These are phyloP conservation scores for Komagataella populi DNA, from an alignment of 805 yeast genomes.

Conservation along the genomic window DNA sequence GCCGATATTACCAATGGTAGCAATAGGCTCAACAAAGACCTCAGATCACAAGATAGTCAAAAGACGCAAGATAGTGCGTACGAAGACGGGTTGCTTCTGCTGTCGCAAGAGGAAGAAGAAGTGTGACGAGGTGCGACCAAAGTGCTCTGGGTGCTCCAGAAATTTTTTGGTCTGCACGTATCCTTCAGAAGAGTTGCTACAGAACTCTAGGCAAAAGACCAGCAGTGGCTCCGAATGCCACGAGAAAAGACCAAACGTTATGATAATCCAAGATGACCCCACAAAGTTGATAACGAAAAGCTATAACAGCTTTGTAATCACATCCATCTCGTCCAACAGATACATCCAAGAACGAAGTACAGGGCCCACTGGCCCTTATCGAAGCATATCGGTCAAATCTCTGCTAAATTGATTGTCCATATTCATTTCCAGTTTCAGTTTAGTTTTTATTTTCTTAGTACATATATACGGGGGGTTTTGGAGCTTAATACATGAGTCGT, in stretches of 20 bases:
- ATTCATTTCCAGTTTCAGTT: background rate
- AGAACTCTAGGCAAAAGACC: background rate
- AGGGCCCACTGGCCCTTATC: background rate
- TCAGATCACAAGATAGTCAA: background rate
- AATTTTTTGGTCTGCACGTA: conserved; percentile 20
- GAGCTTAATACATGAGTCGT: background rate
- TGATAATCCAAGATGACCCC: conserved; percentile 1
- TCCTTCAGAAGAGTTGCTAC: conserved; percentile 7
- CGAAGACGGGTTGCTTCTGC: conserved; percentile 24
- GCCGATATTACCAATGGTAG: conserved; percentile 9
- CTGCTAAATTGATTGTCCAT: background rate
- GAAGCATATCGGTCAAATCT: background rate
- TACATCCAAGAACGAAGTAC: background rate
- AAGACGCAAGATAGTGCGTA: conserved; percentile 18
- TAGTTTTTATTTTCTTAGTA: background rate
- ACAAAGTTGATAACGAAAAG: background rate
- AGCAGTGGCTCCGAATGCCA: background rate
- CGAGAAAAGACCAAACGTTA: background rate
- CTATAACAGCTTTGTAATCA: background rate
- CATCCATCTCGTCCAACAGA: conserved; percentile 9
- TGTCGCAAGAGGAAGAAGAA: conserved; percentile 24
- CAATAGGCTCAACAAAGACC: background rate
- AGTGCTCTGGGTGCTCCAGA: conserved; percentile 21
- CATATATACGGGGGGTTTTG: background rate
- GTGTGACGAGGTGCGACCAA: conserved; percentile 21